Percentiles rank a stretch among this genome's conserved stretches.
Conservation (phyloP, 768 basidiomycete species). For the Panaeolus cyanescens region DNA sequence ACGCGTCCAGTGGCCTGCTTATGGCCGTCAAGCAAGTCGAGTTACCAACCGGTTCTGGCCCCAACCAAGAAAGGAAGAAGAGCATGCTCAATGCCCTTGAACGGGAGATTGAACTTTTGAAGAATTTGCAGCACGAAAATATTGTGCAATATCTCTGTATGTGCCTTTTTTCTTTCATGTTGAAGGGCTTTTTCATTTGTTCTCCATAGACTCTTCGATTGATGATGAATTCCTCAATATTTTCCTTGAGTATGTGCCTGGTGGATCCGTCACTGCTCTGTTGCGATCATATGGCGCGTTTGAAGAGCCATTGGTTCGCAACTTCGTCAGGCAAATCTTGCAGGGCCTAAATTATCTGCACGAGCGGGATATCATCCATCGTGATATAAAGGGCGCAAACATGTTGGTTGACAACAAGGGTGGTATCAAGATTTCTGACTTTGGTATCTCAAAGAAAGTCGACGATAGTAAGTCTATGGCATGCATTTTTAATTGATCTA, state of each 20-base stretch:
- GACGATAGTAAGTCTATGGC: constrained; percentile 77
- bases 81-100: constrained; percentile 91
- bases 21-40: constrained; percentile 99
- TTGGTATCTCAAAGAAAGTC: constrained; percentile 96
- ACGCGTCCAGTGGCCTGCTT: constrained; percentile 82
- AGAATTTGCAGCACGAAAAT: constrained; percentile 91
- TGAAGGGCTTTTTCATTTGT: too few species aligned
- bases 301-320: constrained; percentile 88
- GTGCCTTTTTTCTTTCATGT: too few species aligned
- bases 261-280: constrained; percentile 89
- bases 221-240: constrained; percentile 93
- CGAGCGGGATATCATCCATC: constrained; percentile 92
- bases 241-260: constrained; percentile 96
- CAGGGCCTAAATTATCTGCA: constrained; percentile 90
- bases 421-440: constrained; percentile 96
- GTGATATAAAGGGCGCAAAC: constrained; percentile 99
- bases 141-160: constrained; percentile 97
- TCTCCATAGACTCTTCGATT: constrained; percentile 78
- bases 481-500: constrained; percentile 1
- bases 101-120: constrained; percentile 91
- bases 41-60: constrained; percentile 77
- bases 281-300: constrained; percentile 92
- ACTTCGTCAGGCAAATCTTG: constrained; percentile 91
- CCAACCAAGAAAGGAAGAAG: constrained; percentile 91
- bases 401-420: constrained; percentile 98